phyloP scores from a whole-genome alignment of 2,329 filamentous ascomycete species.

The Xylaria sp. region DNA sequence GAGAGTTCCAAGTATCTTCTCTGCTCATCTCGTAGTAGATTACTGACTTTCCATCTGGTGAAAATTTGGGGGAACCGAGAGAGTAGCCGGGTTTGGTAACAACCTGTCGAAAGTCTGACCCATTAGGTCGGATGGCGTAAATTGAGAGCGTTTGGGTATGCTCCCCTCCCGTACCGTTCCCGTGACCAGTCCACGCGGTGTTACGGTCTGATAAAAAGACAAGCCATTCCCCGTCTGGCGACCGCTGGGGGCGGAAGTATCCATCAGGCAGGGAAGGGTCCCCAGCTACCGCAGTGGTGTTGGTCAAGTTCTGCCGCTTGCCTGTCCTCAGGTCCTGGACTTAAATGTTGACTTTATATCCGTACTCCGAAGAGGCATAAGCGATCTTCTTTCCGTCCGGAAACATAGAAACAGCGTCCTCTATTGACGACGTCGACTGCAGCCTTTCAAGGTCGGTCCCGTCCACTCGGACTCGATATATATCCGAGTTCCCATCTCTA shows the following conservation, averaged over 20 bases:
- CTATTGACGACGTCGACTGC: slow-evolving; percentile 43
- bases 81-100: no score
- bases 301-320: no score
- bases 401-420: slow-evolving; percentile 46
- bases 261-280: slow-evolving; percentile 41
- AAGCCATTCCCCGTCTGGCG: slow-evolving; percentile 49
- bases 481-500: slow-evolving; percentile 48
- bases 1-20: slow-evolving; percentile 47
- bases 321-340: slow-evolving; percentile 45
- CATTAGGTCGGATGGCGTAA: slow-evolving; percentile 47
- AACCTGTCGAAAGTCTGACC: no score
- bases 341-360: slow-evolving; percentile 48
- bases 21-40: no score
- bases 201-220: slow-evolving; percentile 50
- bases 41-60: no score
- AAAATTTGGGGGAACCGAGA: no score
- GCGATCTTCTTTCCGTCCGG: slow-evolving; percentile 46
- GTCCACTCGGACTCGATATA: slow-evolving; percentile 46
- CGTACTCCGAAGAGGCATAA: no score
- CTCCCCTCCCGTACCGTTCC: slow-evolving; percentile 48
- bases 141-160: slow-evolving; percentile 49
- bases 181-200: slow-evolving; percentile 49
- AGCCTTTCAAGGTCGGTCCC: slow-evolving; percentile 45
- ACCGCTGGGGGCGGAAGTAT: slow-evolving; percentile 48
- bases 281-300: slow-evolving; percentile 28